Base-by-base conservation (phyloP, 352 stramenopile genomes). In the Halophytophthora polymorphica region DNA sequence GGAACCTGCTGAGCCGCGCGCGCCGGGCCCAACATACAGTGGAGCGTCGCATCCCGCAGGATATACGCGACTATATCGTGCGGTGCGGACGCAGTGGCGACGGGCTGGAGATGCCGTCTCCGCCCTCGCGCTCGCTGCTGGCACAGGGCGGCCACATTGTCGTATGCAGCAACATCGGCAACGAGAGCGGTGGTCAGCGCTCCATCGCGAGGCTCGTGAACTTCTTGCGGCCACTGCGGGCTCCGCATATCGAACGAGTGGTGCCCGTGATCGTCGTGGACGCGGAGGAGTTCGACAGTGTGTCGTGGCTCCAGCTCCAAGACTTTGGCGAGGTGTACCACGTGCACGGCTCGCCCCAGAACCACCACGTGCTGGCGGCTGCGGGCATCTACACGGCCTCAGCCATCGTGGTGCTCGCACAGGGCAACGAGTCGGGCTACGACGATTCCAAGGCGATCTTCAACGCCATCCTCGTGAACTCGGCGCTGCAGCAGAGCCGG, bases 371-470 rank as follows among this genome's bases (percentile, higher is more conserved):
- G 18, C 77, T 94, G 2, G 69, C 81, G 10, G 68, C 64, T 36
- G 83, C 83, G 15, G 83, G 83, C 1, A 77, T 94, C n/a, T 92
- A 94, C 45, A 76, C 77, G 0, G 81, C 83, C 0, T 94, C 81
- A 15, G 74, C 83, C 0, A 87, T 94, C 45, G 78, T 94, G 1
- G 81, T 94, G 6, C 58, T 94, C 2, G 81, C 83, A 1, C 83
- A 94, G 58, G 83, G 83, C 14, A 87, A 73, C 3, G 71, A 86
- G 44, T 58, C 72, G 21, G 81, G 77, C 2, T 86, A 89, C 22
- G 77, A 90, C 54, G 83, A 94, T 58, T 92, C 83, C 0, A 91
- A 92, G 53, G 78, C 81, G 6, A 90, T 94, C 21, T 92, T 94
- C 48, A 94, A 92, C 40, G 82, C 83, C 3, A 92, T 92, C 38